Percentiles rank a stretch among this genome's conserved stretches.
These are phyloP conservation scores for Coniosporium tulheliwenetii DNA, from an alignment of 2,329 filamentous ascomycete species.

Conservation along the genomic window DNA sequence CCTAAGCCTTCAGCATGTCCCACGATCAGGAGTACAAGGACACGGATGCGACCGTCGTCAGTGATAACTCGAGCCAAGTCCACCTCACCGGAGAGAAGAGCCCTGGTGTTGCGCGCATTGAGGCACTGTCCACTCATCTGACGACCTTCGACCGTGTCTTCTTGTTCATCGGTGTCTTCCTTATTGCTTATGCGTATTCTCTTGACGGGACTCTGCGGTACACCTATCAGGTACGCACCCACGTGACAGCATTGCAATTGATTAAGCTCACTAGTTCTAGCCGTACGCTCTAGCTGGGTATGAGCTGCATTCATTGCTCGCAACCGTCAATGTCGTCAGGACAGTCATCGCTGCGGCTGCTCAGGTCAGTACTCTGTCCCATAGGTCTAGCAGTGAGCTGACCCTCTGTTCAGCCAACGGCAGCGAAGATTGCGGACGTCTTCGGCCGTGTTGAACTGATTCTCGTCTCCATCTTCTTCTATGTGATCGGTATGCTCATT, in stretches of 20 bases:
- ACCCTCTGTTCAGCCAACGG: constrained; percentile 39
- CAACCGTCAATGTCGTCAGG: constrained; percentile 48
- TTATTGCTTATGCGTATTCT: too few species aligned
- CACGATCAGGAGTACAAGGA: too few species aligned
- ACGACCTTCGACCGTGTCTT: too few species aligned
- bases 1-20: too few species aligned
- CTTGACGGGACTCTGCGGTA: too few species aligned
- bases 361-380: too few species aligned
- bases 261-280: too few species aligned
- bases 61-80: constrained; percentile 1
- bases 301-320: constrained; percentile 43
- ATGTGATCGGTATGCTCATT: constrained; percentile 27
- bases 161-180: too few species aligned
- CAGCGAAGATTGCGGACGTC: constrained; percentile 46
- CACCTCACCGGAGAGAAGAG: constrained; percentile 17
- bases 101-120: constrained; percentile 43
- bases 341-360: constrained; percentile 31
- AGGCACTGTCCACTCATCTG: constrained; percentile 15
- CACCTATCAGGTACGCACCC: too few species aligned
- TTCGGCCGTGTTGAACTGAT: constrained; percentile 48
- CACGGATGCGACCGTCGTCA: too few species aligned
- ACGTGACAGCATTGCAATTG: too few species aligned
- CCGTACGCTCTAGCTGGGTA: too few species aligned
- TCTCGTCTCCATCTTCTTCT: constrained; percentile 35
- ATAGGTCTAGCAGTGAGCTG: background rate